Conservation (phyloP, 2,329 filamentous ascomycete species). For the Leptographium radiaticola region DNA sequence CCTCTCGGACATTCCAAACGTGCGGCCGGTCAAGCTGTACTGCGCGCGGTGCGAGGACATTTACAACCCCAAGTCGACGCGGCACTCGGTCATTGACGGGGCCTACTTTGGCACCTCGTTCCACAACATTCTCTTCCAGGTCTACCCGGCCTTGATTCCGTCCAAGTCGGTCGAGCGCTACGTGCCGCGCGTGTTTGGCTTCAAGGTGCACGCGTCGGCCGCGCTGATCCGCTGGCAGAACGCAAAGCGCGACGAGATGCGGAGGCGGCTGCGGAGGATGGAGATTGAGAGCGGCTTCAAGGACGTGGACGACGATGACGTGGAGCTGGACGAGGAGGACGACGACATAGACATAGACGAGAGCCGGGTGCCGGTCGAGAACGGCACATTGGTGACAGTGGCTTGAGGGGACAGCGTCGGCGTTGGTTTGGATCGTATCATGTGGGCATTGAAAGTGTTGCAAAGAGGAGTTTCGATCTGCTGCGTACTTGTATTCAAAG, state of each 20-base stretch:
- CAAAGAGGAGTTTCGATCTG: neutral
- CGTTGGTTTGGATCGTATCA: neutral
- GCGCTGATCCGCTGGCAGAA: slow-evolving; percentile 88
- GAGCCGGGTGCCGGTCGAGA: neutral
- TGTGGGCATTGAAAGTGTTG: neutral
- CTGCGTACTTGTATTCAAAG: too few species aligned
- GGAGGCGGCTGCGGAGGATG: slow-evolving; percentile 55
- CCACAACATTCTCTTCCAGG: slow-evolving; percentile 98
- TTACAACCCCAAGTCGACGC: slow-evolving; percentile 96
- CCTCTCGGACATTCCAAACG: slow-evolving; percentile 75
- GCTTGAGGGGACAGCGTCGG: neutral
- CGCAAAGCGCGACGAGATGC: slow-evolving; percentile 67
- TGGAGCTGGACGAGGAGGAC: slow-evolving; percentile 44
- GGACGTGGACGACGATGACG: slow-evolving; percentile 47
- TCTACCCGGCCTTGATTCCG: slow-evolving; percentile 83
- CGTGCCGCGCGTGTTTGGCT: slow-evolving; percentile 80
- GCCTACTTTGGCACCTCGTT: slow-evolving; percentile 98
- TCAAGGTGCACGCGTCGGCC: slow-evolving; percentile 84
- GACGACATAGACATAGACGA: slow-evolving; percentile 18
- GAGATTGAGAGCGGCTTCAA: slow-evolving; percentile 72
- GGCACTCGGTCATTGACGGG: slow-evolving; percentile 89
- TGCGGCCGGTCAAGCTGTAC: slow-evolving; percentile 91
- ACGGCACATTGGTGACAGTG: neutral
- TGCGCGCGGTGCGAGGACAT: slow-evolving; percentile 95
- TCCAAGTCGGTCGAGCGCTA: slow-evolving; percentile 77